Conservation (phyloP, 768 basidiomycete species). For the Xerocomus potaroensis region DNA sequence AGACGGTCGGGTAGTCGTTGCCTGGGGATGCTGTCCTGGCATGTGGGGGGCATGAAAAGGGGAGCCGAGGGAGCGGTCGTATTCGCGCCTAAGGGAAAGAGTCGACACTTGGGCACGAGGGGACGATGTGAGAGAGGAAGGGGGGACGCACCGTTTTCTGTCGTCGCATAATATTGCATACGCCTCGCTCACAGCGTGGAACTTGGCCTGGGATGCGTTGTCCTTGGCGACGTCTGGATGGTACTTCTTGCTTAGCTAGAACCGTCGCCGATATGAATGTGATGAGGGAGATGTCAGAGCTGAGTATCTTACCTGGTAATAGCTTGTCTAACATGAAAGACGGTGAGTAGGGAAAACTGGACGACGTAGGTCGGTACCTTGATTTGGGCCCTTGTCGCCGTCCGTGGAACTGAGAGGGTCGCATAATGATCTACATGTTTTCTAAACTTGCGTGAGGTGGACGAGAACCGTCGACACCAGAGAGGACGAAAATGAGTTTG, state of each 20-base stretch:
- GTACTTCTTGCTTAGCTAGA: slow-evolving; percentile 44
- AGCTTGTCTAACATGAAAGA: slow-evolving; percentile 19
- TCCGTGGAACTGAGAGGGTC: slow-evolving; percentile 22
- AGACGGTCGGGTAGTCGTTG: slow-evolving; percentile 25
- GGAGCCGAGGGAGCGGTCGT: slow-evolving; percentile 24
- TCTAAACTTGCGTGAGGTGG: slow-evolving; percentile 5
- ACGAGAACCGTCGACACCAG: slow-evolving; percentile 18
- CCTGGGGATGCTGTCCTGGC: slow-evolving; percentile 26
- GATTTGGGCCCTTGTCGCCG: slow-evolving; percentile 32
- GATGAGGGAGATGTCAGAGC: neutral
- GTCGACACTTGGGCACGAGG: neutral
- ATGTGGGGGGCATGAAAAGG: slow-evolving; percentile 5
- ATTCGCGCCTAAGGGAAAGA: slow-evolving; percentile 25
- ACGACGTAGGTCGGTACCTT: slow-evolving; percentile 17
- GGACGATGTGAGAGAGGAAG: neutral
- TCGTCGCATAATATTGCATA: slow-evolving; percentile 44
- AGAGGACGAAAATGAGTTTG: neutral
- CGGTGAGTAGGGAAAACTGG: slow-evolving; percentile 1
- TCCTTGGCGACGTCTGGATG: slow-evolving; percentile 45
- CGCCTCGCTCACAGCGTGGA: slow-evolving; percentile 45
- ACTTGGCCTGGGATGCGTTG: slow-evolving; percentile 35
- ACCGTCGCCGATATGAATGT: neutral
- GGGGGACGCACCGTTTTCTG: slow-evolving; percentile 35
- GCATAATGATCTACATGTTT: slow-evolving; percentile 27
- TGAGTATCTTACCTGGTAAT: slow-evolving; percentile 24